Evolutionary conservation across 768 basidiomycete species (phyloP), one percentile per base, ranked within the genome.

Genomic region (Ramaria sp.): DNA sequence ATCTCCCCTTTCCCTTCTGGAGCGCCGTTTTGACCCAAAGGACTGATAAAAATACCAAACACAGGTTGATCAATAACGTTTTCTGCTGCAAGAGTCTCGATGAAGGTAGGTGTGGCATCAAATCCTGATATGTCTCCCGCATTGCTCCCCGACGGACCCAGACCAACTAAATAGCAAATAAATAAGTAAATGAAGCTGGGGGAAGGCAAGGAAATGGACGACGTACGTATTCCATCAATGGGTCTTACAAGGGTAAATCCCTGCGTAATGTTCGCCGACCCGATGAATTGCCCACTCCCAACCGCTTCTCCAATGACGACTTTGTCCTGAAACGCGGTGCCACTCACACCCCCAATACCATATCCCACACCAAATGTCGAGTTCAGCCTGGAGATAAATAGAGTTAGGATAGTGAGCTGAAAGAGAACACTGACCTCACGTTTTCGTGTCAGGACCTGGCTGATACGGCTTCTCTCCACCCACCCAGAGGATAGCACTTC

Each of bases 181-280:
- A 24, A 5, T 36, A 41, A 52, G 44, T 5, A 41, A 5, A 16
- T 5, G 13, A 5, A 41, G 5, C 13, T 41, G 6, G n/a, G n/a
- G n/a, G n/a, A n/a, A n/a, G n/a, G 15, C 18, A 16, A 9, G 16
- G 51, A 28, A 12, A 45, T 8, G 18, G 28, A 16, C 16, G 3
- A 54, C 52, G 16, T 44, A 54, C 52, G 52, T n/a, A 54, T 54
- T 24, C 52, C 52, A 34, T 54, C 52, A 38, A 54, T 54, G 3
- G 52, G 52, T 30, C 34, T 28, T 13, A 54, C 52, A 5, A 54
- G 41, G 20, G n/a, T 47, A 20, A 54, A 54, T 5, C 52, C 52
- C 20, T 32, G 32, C 1, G 43, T 44, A 15, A 15, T 15, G 20
- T 44, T 47, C 4, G 52, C 52, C 20, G 52, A 1, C 10, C 52